Evolutionary conservation across 2,329 filamentous ascomycete species (phyloP).

Genomic region (Zasmidium angulare): DNA sequence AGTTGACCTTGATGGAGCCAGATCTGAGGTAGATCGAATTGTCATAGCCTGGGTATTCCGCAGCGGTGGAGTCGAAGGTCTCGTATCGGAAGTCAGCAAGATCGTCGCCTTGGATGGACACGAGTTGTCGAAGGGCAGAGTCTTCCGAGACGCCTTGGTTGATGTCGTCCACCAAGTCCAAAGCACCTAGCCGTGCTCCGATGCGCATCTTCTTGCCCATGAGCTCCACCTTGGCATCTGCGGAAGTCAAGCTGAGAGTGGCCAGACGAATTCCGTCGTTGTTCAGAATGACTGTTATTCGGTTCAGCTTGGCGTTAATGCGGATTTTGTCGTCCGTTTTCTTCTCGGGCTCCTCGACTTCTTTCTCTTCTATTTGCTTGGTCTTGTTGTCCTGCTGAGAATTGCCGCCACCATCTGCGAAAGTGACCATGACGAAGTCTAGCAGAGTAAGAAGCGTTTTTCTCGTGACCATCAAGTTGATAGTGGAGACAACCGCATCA

Average conservation of each 20-base stretch:
- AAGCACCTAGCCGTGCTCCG: conserved; percentile 79
- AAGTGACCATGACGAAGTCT: conserved; percentile 92
- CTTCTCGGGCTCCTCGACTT: conserved; percentile 34
- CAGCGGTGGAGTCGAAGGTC: conserved; percentile 77
- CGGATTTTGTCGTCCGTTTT: conserved; percentile 72
- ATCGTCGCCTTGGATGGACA: conserved; percentile 94
- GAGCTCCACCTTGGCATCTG: conserved; percentile 86
- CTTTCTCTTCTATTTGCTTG: conserved; percentile 23
- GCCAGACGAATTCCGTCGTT: conserved; percentile 95
- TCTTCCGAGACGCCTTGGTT: conserved; percentile 82
- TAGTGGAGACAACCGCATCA: conserved; percentile 86
- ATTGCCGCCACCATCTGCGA: conserved; percentile 53
- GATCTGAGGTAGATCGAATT: conserved; percentile 87
- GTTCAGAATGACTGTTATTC: conserved; percentile 90
- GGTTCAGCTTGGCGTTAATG: conserved; percentile 90
- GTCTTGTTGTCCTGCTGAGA: conserved; percentile 16
- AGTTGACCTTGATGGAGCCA: conserved; percentile 95
- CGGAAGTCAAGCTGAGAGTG: conserved; percentile 87
- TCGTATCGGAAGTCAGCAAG: conserved; percentile 97
- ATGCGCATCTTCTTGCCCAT: conserved; percentile 84
- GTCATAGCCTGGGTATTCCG: conserved; percentile 89
- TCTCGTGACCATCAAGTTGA: conserved; percentile 91
- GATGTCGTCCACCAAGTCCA: conserved; percentile 88
- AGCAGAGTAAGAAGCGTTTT: conserved; percentile 88
- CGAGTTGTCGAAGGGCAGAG: conserved; percentile 78